Evolutionary conservation across 2,329 filamentous ascomycete genomes (phyloP), one percentile per base, ranked within the genome.

Genomic region (Diaporthe sp.): DNA sequence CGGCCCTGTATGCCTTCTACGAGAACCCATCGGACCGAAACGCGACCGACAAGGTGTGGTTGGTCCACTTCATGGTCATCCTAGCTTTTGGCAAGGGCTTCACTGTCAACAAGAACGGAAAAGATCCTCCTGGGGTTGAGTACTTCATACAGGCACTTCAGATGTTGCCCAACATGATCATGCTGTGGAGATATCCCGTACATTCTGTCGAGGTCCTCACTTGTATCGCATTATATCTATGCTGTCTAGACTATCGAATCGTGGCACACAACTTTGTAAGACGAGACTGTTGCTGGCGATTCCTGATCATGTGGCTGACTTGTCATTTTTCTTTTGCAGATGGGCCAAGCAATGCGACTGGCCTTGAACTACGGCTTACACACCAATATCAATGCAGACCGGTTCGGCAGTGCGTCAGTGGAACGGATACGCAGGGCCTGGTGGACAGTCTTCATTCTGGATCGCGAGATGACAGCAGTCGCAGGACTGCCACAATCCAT

Each of bases 21-120:
- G 64, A 67, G 28, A 35, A 35, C 50, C 78, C 4, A 76, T 80
- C 1, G 77, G 3, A 76, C 72, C 0, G 61, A 67, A 1, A 75
- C 77, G 15, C 77, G 19, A 67, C 77, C 0, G 71, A 77, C 2
- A 73, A 77, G 0, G 75, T 90, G 2, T 89, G 87, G 83, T 89
- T 87, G 74, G 85, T 89, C 15, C 88, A 90, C 68, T 89, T 88
- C n/a, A 80, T 90, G 4, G 81, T 90, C 0, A 83, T 90, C 13
- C 80, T 90, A 3, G 88, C 88, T 0, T 89, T 90, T 75, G 89
- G 88, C 1, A 90, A 90, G 77, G 87, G 86, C 0, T 88, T 90
- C 47, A 84, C 87, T 0, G 84, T 85, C 38, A 83, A 84, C 54
- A 79, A 83, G 25, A 79, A 78, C 6, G 80, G 81, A 0, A 82